phyloP scores from a whole-genome alignment of 2,329 filamentous ascomycete species.

The Nakataea oryzae region DNA sequence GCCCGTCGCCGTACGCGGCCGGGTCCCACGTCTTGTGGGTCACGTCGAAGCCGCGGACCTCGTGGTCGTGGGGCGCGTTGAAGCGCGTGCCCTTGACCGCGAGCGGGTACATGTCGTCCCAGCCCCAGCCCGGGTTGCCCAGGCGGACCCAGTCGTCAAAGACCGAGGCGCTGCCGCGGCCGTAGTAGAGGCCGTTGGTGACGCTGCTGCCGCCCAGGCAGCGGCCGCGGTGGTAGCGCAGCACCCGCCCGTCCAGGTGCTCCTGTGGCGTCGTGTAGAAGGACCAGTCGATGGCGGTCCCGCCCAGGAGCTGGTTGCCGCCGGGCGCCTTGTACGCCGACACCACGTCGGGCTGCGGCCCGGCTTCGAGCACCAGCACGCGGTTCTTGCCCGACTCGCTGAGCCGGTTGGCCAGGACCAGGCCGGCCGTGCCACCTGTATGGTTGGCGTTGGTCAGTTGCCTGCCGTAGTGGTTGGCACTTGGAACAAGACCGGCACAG shows the following conservation, averaged over 20 bases:
- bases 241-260: conserved; percentile 17
- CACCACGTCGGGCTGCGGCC: conserved; percentile 12
- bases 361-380: conserved; percentile 15
- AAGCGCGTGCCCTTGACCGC: conserved; percentile 15
- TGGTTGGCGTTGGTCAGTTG: not conserved
- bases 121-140: conserved; percentile 21
- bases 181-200: conserved; percentile 21
- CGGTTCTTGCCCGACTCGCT: conserved; percentile 13
- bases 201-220: conserved; percentile 21
- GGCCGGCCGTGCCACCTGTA: conserved; percentile 14
- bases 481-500: not conserved
- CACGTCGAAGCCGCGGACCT: conserved; percentile 13
- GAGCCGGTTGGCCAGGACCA: conserved; percentile 15
- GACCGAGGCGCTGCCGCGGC: conserved; percentile 16
- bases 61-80: conserved; percentile 11
- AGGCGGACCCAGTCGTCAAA: conserved; percentile 20
- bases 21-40: conserved; percentile 16
- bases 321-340: conserved; percentile 13
- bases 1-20: conserved; percentile 13
- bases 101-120: conserved; percentile 14
- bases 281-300: conserved; percentile 14
- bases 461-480: too few species aligned
- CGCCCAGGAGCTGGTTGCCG: conserved; percentile 14
- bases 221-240: conserved; percentile 18
- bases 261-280: conserved; percentile 13